Evolutionary conservation across 2,329 filamentous ascomycete genomes (phyloP).

Genomic region (Elsinoe arachidis): DNA sequence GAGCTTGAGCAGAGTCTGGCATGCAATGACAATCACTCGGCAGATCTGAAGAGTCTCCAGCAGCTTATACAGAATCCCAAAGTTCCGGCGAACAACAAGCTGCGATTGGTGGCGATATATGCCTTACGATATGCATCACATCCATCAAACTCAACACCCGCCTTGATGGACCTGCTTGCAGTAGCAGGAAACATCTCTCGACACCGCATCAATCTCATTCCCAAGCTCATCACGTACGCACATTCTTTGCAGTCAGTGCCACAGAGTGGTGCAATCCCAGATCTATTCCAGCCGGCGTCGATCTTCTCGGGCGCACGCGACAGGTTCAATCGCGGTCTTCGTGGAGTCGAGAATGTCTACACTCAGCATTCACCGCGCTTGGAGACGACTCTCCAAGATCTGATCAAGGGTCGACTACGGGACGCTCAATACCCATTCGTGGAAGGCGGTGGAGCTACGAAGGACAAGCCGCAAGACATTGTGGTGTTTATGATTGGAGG

Average conservation of each 20-base stretch:
- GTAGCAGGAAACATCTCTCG: slow-evolving; percentile 74
- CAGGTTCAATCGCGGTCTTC: slow-evolving; percentile 77
- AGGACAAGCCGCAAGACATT: slow-evolving; percentile 94
- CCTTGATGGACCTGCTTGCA: slow-evolving; percentile 76
- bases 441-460: slow-evolving; percentile 74
- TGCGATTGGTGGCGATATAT: slow-evolving; percentile 88
- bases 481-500: slow-evolving; percentile 92
- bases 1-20: slow-evolving; percentile 94
- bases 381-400: slow-evolving; percentile 77
- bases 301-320: slow-evolving; percentile 84
- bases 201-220: slow-evolving; percentile 67
- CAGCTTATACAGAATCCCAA: slow-evolving; percentile 70
- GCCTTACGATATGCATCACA: slow-evolving; percentile 85
- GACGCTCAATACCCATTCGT: slow-evolving; percentile 90
- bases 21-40: slow-evolving; percentile 89
- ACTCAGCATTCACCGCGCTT: slow-evolving; percentile 90
- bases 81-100: slow-evolving; percentile 72
- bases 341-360: slow-evolving; percentile 97
- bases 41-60: slow-evolving; percentile 89
- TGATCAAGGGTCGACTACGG: slow-evolving; percentile 83
- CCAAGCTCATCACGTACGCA: slow-evolving; percentile 76
- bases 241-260: slow-evolving; percentile 64
- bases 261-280: slow-evolving; percentile 67
- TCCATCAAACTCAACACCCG: slow-evolving; percentile 70
- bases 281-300: slow-evolving; percentile 83